A percentile compares a stretch with the other conserved stretches of the same genome.
phyloP scores from a whole-genome alignment of 495 filamentous ascomycete species.

The Recurvomyces mirabilis region DNA sequence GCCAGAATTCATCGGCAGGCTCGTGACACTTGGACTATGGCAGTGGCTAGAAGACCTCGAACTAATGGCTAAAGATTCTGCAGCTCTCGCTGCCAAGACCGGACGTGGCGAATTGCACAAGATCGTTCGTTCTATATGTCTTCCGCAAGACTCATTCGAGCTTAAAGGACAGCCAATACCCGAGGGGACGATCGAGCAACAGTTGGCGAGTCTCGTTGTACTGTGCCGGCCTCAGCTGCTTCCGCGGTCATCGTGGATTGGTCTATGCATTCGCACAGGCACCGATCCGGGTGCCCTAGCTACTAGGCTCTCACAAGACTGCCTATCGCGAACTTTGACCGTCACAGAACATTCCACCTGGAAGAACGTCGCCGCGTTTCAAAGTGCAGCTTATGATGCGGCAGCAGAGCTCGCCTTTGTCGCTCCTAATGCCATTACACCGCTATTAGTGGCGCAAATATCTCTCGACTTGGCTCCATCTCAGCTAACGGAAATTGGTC shows the following conservation, averaged over 20 bases:
- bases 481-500: conserved; percentile 58
- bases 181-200: conserved; percentile 35
- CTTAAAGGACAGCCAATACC: neutral
- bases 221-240: conserved; percentile 69
- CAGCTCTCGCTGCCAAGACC: conserved; percentile 56
- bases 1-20: conserved; percentile 42
- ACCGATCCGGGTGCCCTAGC: conserved; percentile 75
- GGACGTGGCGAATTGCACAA: conserved; percentile 47
- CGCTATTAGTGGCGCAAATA: conserved; percentile 63
- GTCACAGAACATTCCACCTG: conserved; percentile 15
- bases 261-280: conserved; percentile 62
- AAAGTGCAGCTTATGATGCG: conserved; percentile 61
- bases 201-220: conserved; percentile 50
- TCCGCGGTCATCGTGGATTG: conserved; percentile 75
- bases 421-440: conserved; percentile 69
- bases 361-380: conserved; percentile 10
- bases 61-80: conserved; percentile 62
- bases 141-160: conserved; percentile 22
- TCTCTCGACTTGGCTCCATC: conserved; percentile 53
- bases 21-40: conserved; percentile 67
- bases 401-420: conserved; percentile 89
- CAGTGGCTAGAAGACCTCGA: conserved; percentile 60
- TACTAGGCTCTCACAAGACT: conserved; percentile 37
- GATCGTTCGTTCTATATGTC: conserved; percentile 62
- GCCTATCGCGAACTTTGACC: conserved; percentile 39